These are phyloP conservation scores for Mycena galericulata DNA, from an alignment of 768 basidiomycete species.

Conservation along the genomic window DNA sequence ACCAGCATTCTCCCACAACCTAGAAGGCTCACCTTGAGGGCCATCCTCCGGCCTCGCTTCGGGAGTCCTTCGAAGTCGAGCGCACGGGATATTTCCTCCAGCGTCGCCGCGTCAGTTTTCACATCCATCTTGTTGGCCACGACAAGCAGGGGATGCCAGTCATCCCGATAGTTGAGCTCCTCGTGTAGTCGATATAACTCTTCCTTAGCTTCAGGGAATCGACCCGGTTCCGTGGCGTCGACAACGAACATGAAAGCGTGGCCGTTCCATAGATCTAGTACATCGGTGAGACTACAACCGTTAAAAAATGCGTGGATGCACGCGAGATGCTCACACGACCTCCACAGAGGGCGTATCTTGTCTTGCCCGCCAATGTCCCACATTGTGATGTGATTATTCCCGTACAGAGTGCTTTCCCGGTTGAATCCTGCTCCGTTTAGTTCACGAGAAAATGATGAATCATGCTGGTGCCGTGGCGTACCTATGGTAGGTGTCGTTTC, in stretches of 20 bases:
- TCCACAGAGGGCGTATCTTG: constrained; percentile 57
- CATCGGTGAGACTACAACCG: no score
- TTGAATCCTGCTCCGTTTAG: constrained; percentile 46
- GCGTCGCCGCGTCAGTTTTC: background rate
- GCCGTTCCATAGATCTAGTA: constrained; percentile 38
- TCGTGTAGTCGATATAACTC: constrained; percentile 58
- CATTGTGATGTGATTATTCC: constrained; percentile 64
- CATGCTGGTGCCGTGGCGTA: background rate
- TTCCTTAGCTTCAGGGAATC: constrained; percentile 57
- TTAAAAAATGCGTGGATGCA: no score
- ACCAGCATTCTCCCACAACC: background rate
- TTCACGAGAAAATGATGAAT: background rate
- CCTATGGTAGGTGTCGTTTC: background rate
- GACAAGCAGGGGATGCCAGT: constrained; percentile 4
- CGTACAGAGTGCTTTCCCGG: constrained; percentile 60
- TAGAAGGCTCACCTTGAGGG: background rate
- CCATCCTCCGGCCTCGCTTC: background rate
- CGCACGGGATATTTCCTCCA: background rate
- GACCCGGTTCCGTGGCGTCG: constrained; percentile 61
- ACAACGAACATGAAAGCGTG: constrained; percentile 64
- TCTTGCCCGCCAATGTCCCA: constrained; percentile 69
- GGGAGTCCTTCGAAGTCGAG: background rate
- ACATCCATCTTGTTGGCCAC: constrained; percentile 28
- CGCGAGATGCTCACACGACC: background rate
- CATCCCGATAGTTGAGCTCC: constrained; percentile 39